Base-by-base conservation (phyloP, 2,329 filamentous ascomycete species). In the Claviceps pazoutovae region DNA sequence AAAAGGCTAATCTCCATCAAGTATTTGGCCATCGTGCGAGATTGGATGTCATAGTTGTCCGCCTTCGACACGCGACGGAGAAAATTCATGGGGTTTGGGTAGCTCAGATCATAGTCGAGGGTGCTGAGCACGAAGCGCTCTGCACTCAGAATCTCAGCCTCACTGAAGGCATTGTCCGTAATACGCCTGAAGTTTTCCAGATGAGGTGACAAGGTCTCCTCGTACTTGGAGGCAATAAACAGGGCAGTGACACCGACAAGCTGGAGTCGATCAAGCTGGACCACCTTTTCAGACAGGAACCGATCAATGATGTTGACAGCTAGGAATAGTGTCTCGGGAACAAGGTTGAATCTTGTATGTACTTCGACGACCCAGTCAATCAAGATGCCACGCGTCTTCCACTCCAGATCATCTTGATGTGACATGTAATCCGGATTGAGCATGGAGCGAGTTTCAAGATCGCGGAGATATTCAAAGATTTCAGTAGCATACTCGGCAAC, bases 51-150 rank as follows among this genome's bases (percentile, higher is more conserved):
- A 71, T 98, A 98, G 75, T 95, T 93, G 73, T 98, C 94, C 63
- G 93, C 94, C 76, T 98, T 98, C 56, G 91, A 97, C 69, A 98
- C 95, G 59, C 94, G 87, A 58, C 93, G 88, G 55, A 98, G 81
- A 74, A 98, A 98, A 78, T 98, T 98, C 93, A 98, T 98, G 21
- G 93, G 93, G 71, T 98, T 98, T 52, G 93, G 93, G 65, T 96
- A 98, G 74, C 90, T 96, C 57, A 98, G 82, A 66, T 98, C 91
- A 68, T 96, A 98, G 72, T 96, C 85, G 55, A 98, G 79, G 5
- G 89, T 89, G 58, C 82, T 80, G 50, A 98, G 83, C 58, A 98
- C 84, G 66, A 94, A 95, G 59, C 93, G 86, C 71, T 98, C 93
- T n/a, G 93, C 93, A 64, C 88, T 91, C 41, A 98, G 78, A 59